Evolutionary conservation across 768 basidiomycete genomes (phyloP).

Genomic region (Hericium coralloides): DNA sequence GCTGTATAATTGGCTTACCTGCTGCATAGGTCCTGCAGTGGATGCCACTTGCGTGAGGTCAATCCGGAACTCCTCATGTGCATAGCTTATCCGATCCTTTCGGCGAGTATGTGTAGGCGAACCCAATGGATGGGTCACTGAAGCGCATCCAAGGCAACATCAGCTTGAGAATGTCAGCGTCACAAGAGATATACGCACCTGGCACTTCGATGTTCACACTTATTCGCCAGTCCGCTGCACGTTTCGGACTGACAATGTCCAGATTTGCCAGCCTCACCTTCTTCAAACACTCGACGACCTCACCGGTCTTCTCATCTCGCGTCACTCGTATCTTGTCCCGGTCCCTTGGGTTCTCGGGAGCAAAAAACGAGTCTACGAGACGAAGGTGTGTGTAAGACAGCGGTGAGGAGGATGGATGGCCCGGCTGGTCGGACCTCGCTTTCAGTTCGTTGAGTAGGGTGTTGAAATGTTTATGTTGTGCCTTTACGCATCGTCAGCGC

Average conservation of each 20-base stretch:
- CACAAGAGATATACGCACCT: constrained; percentile 36
- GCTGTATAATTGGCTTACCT: constrained; percentile 28
- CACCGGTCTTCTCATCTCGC: constrained; percentile 62
- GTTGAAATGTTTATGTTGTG: constrained; percentile 86
- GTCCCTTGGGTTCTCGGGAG: constrained; percentile 28
- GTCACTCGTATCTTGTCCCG: constrained; percentile 74
- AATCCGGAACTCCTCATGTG: constrained; percentile 87
- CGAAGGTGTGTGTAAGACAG: constrained; percentile 71
- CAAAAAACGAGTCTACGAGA: constrained; percentile 75
- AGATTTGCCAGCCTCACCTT: constrained; percentile 84
- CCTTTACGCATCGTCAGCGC: constrained; percentile 30
- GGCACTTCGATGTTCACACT: constrained; percentile 90
- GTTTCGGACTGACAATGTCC: constrained; percentile 79
- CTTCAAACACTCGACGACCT: constrained; percentile 59
- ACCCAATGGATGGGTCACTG: constrained; percentile 65
- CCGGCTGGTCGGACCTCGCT: constrained; percentile 41
- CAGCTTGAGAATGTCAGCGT: background rate
- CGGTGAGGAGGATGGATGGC: constrained; percentile 39
- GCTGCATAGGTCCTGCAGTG: constrained; percentile 33
- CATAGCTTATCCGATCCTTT: constrained; percentile 90
- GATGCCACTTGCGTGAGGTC: constrained; percentile 91
- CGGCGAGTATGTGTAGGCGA: constrained; percentile 49
- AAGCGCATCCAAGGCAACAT: background rate
- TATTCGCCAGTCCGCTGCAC: constrained; percentile 83
- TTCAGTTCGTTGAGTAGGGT: constrained; percentile 77